A percentile compares a stretch with the other conserved stretches of the same genome.
phyloP scores from a whole-genome alignment of 2,329 filamentous ascomycete species.

The Orbilia blumenaviensis region DNA sequence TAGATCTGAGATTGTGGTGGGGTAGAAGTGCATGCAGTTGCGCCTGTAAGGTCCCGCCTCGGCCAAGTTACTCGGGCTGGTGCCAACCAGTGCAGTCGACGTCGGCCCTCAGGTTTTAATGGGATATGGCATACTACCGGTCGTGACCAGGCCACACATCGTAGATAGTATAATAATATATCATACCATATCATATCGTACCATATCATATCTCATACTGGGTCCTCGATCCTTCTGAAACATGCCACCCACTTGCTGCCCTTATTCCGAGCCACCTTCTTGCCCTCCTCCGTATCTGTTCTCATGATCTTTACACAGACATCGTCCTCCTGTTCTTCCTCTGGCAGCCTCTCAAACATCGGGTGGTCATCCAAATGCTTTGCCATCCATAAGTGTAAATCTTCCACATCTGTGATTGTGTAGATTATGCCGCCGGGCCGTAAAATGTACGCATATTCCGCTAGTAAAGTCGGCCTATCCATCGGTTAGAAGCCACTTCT shows the following conservation, averaged over 20 bases:
- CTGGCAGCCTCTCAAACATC: constrained; percentile 78
- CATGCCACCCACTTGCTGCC: constrained; percentile 91
- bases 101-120: no score
- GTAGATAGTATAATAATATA: background rate
- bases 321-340: constrained; percentile 74
- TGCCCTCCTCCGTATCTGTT: constrained; percentile 92
- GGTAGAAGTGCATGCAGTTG: background rate
- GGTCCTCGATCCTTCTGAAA: constrained; percentile 82
- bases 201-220: constrained; percentile 74
- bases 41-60: constrained; percentile 22
- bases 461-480: constrained; percentile 74
- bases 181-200: constrained; percentile 56
- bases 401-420: constrained; percentile 96
- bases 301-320: constrained; percentile 78
- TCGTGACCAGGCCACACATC: no score
- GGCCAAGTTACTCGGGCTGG: background rate
- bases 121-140: no score
- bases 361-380: constrained; percentile 80
- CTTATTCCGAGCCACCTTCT: constrained; percentile 91
- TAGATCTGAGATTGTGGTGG: background rate
- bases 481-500: background rate
- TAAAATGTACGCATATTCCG: constrained; percentile 91
- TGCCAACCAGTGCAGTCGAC: no score
- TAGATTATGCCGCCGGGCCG: constrained; percentile 86
- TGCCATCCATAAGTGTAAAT: constrained; percentile 93